Conservation (phyloP, 352 stramenopile genomes). For the Thalassiosira mediterranea region DNA sequence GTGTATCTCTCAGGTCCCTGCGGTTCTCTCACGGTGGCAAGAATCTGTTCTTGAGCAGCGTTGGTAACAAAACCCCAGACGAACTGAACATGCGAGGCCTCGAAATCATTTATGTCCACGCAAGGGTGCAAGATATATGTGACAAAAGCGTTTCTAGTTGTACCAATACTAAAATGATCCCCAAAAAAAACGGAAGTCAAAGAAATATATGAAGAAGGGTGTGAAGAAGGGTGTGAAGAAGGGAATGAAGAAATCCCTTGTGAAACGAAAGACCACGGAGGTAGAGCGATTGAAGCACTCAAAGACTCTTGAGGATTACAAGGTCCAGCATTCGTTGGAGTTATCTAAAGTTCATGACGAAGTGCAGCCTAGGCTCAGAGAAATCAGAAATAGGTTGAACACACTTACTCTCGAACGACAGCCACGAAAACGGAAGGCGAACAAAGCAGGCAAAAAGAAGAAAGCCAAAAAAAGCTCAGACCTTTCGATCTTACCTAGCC, state of each 20-base stretch:
- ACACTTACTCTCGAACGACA: conserved; percentile 17
- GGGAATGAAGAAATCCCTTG: too few species aligned
- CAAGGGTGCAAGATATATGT: not conserved
- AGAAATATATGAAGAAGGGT: not conserved
- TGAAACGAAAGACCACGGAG: too few species aligned
- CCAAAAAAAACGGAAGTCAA: not conserved
- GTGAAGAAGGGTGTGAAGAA: not conserved
- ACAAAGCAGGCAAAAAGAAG: not conserved
- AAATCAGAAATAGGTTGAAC: conserved; percentile 32
- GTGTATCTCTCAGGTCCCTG: conserved; percentile 17
- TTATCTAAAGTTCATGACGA: conserved; percentile 28
- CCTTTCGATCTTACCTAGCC: not conserved
- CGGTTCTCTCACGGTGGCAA: conserved; percentile 27
- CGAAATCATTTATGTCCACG: conserved; percentile 19
- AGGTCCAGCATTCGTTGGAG: conserved; percentile 16
- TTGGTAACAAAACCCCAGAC: conserved; percentile 18
- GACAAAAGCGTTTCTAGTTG: not conserved
- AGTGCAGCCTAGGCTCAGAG: conserved; percentile 20
- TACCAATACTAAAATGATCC: not conserved
- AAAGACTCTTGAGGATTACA: conserved; percentile 28
- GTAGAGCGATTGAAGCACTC: too few species aligned
- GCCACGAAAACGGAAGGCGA: conserved; percentile 15
- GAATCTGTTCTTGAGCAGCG: conserved; percentile 29
- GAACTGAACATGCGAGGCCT: conserved; percentile 18
- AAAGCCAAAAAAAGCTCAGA: not conserved